Conservation (phyloP, 805 yeast species). For the Saturnispora gosingensis region DNA sequence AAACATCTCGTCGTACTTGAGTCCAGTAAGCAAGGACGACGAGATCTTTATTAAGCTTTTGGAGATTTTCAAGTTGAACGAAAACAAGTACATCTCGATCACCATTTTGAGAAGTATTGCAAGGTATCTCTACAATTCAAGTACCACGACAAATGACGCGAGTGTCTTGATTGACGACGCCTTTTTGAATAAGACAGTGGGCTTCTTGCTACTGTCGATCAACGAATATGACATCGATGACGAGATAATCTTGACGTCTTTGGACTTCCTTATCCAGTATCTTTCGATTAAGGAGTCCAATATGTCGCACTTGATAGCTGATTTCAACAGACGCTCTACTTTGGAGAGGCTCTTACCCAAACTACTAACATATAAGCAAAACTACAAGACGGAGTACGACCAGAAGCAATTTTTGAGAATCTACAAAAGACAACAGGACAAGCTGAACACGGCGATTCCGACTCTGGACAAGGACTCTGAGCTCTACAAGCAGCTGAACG, state of each 20-base stretch:
- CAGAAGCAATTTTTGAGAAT: constrained; percentile 31
- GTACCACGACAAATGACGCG: constrained; percentile 29
- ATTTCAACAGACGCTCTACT: constrained; percentile 40
- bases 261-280: constrained; percentile 79
- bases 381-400: constrained; percentile 28
- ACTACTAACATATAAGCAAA: constrained; percentile 42
- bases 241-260: constrained; percentile 61
- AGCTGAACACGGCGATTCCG: constrained; percentile 11
- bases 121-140: constrained; percentile 61
- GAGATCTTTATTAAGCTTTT: constrained; percentile 52
- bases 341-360: constrained; percentile 55
- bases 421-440: constrained; percentile 35
- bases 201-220: constrained; percentile 43
- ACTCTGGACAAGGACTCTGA: constrained; percentile 21
- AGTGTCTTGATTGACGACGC: constrained; percentile 38
- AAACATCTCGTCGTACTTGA: constrained; percentile 70
- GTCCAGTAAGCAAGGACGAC: constrained; percentile 67
- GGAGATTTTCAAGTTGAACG: constrained; percentile 37
- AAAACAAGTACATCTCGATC: constrained; percentile 63
- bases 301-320: constrained; percentile 42
- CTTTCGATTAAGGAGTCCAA: constrained; percentile 39
- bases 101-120: constrained; percentile 69
- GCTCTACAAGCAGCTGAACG: constrained; percentile 50
- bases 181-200: constrained; percentile 45
- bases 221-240: constrained; percentile 38